Percentiles rank a stretch among this genome's conserved stretches.
Conservation (phyloP, 139 green algal species). For the Parachlorella kessleri region DNA sequence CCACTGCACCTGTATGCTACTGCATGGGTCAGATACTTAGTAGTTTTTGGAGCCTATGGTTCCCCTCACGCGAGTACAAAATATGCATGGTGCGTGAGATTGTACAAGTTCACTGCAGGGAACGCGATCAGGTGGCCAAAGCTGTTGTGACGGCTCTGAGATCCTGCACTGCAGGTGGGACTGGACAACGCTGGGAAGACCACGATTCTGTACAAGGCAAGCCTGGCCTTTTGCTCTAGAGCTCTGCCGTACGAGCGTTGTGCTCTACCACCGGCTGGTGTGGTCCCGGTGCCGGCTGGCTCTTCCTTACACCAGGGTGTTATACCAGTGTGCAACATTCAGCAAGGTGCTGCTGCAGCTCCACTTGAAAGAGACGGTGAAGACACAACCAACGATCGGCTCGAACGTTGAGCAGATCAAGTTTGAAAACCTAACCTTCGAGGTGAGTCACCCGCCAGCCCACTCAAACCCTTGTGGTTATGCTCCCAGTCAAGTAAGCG, state of each 20-base stretch:
- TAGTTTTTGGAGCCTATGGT: constrained; percentile 15
- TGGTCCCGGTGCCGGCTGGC: too few relatives aligned
- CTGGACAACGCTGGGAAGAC: constrained; percentile 96
- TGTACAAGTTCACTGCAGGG: too few relatives aligned
- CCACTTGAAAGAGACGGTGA: constrained; percentile 82
- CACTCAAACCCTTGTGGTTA: not conserved
- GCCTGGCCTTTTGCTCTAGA: too few relatives aligned
- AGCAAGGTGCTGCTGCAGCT: too few relatives aligned
- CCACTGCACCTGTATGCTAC: too few relatives aligned
- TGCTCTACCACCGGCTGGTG: too few relatives aligned
- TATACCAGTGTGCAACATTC: too few relatives aligned
- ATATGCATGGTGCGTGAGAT: constrained; percentile 19
- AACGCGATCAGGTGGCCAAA: too few relatives aligned
- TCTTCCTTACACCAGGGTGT: too few relatives aligned
- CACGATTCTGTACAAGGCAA: constrained; percentile 93
- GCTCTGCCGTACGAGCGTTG: too few relatives aligned
- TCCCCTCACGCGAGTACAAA: constrained; percentile 25
- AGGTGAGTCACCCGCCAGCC: constrained; percentile 47
- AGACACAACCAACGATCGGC: constrained; percentile 85
- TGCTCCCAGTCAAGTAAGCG: not conserved
- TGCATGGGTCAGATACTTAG: constrained; percentile 29
- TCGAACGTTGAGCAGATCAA: constrained; percentile 89
- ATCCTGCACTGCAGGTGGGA: constrained; percentile 64
- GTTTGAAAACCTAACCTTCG: constrained; percentile 81
- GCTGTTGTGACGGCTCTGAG: too few relatives aligned